Evolutionary conservation across 2,329 filamentous ascomycete species (phyloP).

Genomic region (Colletotrichum paranaense): DNA sequence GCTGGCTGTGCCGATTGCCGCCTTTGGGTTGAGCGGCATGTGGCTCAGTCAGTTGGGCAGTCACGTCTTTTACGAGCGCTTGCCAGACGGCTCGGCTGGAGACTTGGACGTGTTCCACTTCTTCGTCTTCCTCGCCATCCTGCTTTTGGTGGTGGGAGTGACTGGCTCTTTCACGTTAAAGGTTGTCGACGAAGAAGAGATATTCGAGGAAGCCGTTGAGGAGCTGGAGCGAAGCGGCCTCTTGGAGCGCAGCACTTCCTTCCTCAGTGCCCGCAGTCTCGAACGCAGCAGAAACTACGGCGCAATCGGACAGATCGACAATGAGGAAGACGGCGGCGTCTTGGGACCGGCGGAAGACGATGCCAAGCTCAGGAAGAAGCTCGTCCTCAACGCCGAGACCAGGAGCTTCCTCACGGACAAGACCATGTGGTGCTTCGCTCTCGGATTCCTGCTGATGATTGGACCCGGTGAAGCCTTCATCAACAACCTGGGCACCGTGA

Average conservation of each 20-base stretch:
- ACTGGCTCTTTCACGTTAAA: slow-evolving; percentile 79
- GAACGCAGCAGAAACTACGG: slow-evolving; percentile 70
- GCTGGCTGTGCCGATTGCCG: slow-evolving; percentile 89
- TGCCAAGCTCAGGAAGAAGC: slow-evolving; percentile 81
- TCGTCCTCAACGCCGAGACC: slow-evolving; percentile 92
- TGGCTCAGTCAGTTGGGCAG: slow-evolving; percentile 93
- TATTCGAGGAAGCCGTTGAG: slow-evolving; percentile 91
- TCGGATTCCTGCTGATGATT: slow-evolving; percentile 91
- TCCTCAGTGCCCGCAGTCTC: slow-evolving; percentile 63
- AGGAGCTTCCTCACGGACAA: slow-evolving; percentile 84
- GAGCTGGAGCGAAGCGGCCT: slow-evolving; percentile 91
- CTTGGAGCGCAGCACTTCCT: slow-evolving; percentile 74
- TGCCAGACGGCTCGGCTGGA: slow-evolving; percentile 70
- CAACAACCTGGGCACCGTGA: slow-evolving; percentile 95
- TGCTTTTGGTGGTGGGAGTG: slow-evolving; percentile 78
- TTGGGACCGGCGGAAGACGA: slow-evolving; percentile 53
- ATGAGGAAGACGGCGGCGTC: slow-evolving; percentile 58
- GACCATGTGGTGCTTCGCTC: slow-evolving; percentile 95
- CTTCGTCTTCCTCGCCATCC: slow-evolving; percentile 84
- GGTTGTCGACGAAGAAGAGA: slow-evolving; percentile 84
- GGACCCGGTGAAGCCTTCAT: slow-evolving; percentile 98
- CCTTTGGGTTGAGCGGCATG: slow-evolving; percentile 94
- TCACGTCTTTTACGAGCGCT: slow-evolving; percentile 77
- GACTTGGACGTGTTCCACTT: slow-evolving; percentile 83
- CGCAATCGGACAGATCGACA: slow-evolving; percentile 58